Conservation (phyloP, 2,329 filamentous ascomycete genomes). For the Neofusicoccum laricinum region DNA sequence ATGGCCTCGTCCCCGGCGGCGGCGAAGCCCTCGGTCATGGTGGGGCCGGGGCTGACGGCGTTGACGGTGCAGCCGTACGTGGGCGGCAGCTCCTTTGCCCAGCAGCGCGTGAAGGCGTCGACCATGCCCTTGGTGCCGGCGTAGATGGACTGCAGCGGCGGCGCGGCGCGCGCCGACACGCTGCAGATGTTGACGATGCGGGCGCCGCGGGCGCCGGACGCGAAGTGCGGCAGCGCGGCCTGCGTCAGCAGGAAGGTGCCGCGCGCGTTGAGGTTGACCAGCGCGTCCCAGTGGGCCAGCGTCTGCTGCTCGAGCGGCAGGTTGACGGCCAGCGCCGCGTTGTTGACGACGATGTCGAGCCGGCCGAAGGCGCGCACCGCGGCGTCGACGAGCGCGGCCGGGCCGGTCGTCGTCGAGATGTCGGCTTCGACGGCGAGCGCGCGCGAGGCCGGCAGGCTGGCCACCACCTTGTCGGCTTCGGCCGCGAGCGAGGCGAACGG, state of each 20-base stretch:
- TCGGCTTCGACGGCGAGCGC: constrained; percentile 42
- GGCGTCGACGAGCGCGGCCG: constrained; percentile 33
- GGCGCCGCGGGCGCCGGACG: constrained; percentile 28
- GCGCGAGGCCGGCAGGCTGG: constrained; percentile 25
- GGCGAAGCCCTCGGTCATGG: constrained; percentile 33
- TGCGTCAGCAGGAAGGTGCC: constrained; percentile 45
- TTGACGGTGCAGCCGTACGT: constrained; percentile 49
- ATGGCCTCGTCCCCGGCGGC: constrained; percentile 39
- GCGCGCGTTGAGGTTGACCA: constrained; percentile 43
- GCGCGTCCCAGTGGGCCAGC: constrained; percentile 37
- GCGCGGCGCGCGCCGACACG: constrained; percentile 35
- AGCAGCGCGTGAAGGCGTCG: constrained; percentile 46
- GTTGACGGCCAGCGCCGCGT: constrained; percentile 40
- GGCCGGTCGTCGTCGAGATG: constrained; percentile 32
- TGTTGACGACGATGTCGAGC: constrained; percentile 51
- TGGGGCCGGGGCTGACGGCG: constrained; percentile 44
- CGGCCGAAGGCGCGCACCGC: constrained; percentile 40
- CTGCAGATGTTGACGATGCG: constrained; percentile 47
- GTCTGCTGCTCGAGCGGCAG: constrained; percentile 39
- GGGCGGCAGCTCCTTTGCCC: constrained; percentile 46
- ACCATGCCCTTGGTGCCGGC: constrained; percentile 51
- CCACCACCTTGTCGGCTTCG: constrained; percentile 30
- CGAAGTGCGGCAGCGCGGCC: constrained; percentile 39
- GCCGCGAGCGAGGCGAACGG: constrained; percentile 31
- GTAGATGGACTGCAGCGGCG: constrained; percentile 46